A percentile compares a stretch with the other conserved stretches of the same genome.
phyloP scores from a whole-genome alignment of 192 early-diverging fungal species.

The Allomyces macrogynus region DNA sequence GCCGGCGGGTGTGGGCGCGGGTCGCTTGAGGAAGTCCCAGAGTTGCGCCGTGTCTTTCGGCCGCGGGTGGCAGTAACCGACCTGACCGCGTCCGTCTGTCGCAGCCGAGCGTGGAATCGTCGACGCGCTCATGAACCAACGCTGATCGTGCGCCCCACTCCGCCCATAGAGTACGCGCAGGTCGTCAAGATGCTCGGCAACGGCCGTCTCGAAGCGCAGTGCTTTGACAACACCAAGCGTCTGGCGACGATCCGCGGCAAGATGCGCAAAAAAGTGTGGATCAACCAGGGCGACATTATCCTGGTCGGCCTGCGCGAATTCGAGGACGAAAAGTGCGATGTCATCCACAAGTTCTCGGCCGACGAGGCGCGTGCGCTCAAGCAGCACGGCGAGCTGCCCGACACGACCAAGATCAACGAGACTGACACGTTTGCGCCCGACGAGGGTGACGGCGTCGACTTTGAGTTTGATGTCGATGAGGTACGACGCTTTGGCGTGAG shows the following conservation, averaged over 20 bases:
- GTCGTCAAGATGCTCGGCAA: slow-evolving; percentile 93
- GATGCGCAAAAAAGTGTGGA: slow-evolving; percentile 96
- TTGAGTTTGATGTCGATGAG: slow-evolving; percentile 92
- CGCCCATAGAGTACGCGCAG: slow-evolving; percentile 59
- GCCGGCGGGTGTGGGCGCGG: too few species aligned
- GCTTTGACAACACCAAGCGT: slow-evolving; percentile 73
- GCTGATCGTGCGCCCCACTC: too few species aligned
- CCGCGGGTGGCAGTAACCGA: too few species aligned
- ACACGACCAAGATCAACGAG: slow-evolving; percentile 69
- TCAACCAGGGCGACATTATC: slow-evolving; percentile 75
- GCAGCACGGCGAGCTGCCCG: slow-evolving; percentile 85
- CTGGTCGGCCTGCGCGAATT: slow-evolving; percentile 76
- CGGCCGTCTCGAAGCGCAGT: slow-evolving; percentile 75
- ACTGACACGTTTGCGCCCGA: slow-evolving; percentile 41
- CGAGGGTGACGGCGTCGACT: slow-evolving; percentile 41
- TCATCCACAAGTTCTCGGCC: slow-evolving; percentile 86
- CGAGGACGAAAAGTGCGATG: slow-evolving; percentile 81
- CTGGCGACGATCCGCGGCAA: slow-evolving; percentile 91
- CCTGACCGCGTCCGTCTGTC: too few species aligned
- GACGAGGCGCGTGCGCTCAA: slow-evolving; percentile 88
- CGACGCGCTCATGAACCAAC: too few species aligned
- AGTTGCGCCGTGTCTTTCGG: too few species aligned
- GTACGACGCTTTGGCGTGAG: too few species aligned
- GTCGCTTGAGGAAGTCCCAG: too few species aligned
- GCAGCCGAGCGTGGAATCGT: too few species aligned